Evolutionary conservation across 1,139 yeast species (phyloP).

Genomic region (Yamadazyma taylorii): DNA sequence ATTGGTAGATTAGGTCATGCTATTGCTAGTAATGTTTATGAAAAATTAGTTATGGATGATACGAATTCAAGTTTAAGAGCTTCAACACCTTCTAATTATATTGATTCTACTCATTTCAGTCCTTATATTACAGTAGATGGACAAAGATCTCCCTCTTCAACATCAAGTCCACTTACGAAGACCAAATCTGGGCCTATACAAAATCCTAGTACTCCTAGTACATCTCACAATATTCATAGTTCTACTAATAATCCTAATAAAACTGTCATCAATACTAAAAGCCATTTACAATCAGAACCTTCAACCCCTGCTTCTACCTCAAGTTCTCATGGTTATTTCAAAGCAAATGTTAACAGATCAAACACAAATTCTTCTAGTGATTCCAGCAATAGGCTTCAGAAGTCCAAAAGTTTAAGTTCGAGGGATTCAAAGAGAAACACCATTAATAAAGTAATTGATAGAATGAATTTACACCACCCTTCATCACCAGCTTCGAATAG

Average conservation of each 20-base stretch:
- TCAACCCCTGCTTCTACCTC: conserved; percentile 11
- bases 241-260: conserved; percentile 3
- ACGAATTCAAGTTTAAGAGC: conserved; percentile 14
- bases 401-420: conserved; percentile 12
- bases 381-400: conserved; percentile 11
- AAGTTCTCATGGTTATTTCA: conserved; percentile 8
- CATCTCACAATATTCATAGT: neutral
- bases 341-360: conserved; percentile 7
- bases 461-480: conserved; percentile 2
- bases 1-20: conserved; percentile 29
- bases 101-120: conserved; percentile 14
- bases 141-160: conserved; percentile 2
- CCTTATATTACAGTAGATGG: conserved; percentile 15
- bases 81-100: conserved; percentile 14
- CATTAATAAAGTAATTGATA: conserved; percentile 9
- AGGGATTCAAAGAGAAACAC: conserved; percentile 10
- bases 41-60: conserved; percentile 10
- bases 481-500: conserved; percentile 1
- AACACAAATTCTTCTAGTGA: conserved; percentile 10
- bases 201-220: neutral
- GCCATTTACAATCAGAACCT: conserved; percentile 12
- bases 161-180: conserved; percentile 7
- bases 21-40: conserved; percentile 21
- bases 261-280: conserved; percentile 10
- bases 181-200: conserved; percentile 7